Conservation (phyloP, 2,329 filamentous ascomycete species). For the Huntiella moniliformis region DNA sequence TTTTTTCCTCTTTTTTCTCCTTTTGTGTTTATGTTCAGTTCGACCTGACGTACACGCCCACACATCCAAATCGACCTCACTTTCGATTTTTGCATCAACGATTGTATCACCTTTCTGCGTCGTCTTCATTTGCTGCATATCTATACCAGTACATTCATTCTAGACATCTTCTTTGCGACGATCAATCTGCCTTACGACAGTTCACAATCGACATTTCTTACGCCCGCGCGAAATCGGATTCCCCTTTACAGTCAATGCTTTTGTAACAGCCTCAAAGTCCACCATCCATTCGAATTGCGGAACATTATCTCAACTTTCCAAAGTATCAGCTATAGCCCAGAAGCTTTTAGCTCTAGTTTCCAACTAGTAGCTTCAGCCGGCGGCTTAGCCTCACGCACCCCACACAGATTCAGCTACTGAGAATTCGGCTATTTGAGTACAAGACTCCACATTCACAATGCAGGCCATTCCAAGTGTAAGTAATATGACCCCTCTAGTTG, state of each 20-base stretch:
- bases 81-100: neutral
- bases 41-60: neutral
- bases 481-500: too few species aligned
- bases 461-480: slow-evolving; percentile 34
- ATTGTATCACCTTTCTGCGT: neutral
- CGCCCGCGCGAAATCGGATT: neutral
- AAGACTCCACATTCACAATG: slow-evolving; percentile 20
- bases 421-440: neutral
- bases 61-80: neutral
- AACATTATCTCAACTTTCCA: too few species aligned
- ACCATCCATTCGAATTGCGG: too few species aligned
- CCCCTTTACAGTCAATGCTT: neutral
- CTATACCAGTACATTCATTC: too few species aligned
- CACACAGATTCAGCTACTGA: neutral
- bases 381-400: neutral
- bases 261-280: too few species aligned
- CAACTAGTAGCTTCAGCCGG: neutral
- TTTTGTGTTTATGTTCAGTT: neutral
- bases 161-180: too few species aligned
- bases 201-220: neutral
- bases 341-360: slow-evolving; percentile 1
- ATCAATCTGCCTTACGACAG: neutral
- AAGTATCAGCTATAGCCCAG: neutral
- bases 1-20: slow-evolving; percentile 1
- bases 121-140: too few species aligned